Base-by-base conservation (phyloP, 73 alveolate species). In the Effrenium voratum region DNA sequence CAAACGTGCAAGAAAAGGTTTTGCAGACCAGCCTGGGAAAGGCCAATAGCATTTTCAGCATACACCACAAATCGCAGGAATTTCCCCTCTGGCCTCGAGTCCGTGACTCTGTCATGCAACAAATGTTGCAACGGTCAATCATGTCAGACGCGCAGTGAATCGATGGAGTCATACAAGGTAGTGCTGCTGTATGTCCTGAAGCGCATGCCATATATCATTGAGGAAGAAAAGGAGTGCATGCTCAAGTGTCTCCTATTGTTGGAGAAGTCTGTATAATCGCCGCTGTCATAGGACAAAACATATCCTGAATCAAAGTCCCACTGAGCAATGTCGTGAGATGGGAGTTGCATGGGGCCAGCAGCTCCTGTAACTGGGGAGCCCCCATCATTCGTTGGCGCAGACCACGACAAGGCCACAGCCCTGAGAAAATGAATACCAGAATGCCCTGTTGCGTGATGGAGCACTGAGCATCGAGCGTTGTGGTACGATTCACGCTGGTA, bases 21-120 rank as follows among this genome's bases (percentile, higher is more conserved):
- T 55, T 22, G 30, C 30, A 55, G 10, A 55, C 46, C 6, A 2
- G 66, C 97, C 97, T 68, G 76, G 6, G 97, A 90, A 52, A 90
- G 80, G 44, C 97, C 97, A 55, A 90, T 90, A 76, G 97, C 97
- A 47, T 90, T 90, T 44, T 90, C 97, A n/a, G 97, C 97, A 28
- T 90, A 70, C 57, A 90, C 97, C 45, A 90, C 88, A 76, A 90
- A 90, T 50, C 97, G 97, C n/a, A 90, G 45, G 87, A 90, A 90
- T 75, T 90, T 90, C 30, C 97, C 97, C 80, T 90, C 88, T 4
- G 86, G 97, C 97, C 97, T 90, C 55, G 77, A 55, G 44, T 5
- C 32, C 49, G 50, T 13, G 32, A 32, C 72, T 12, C 10, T 19
- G 34, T 24, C 73, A 28, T 28, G 1, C 2, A n/a, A 1, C 26